Evolutionary conservation across 2,329 filamentous ascomycete genomes (phyloP), one percentile per base, ranked within the genome.

Genomic region (Aphanoascus verrucosus): DNA sequence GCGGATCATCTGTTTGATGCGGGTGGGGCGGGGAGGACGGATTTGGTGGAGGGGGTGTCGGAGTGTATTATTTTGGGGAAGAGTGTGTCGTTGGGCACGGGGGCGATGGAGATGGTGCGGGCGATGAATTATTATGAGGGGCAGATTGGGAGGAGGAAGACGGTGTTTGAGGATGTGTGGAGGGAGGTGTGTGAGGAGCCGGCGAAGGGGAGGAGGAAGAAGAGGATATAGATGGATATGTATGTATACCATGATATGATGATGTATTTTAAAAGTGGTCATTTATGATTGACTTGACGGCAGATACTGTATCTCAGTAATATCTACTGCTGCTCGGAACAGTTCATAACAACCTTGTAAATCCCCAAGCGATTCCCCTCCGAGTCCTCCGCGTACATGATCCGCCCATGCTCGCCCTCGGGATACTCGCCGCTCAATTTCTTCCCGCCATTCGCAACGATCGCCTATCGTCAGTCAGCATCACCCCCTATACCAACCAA

Each of bases 1-100:
- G 89, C 93, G 0, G 93, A 98, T 66, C 93, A 98, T 71, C 72
- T 98, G 40, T 98, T 98, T 64, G 91, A 96, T 58, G 93, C 93
- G 2, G 93, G 90, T 5, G 86, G 88, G 4, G 83, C 84, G 54
- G 94, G 94, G 77, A 96, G 96, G 75, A 85, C 82, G 28, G 93
- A 98, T 71, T 78, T 81, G 58, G 94, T 98, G 56, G 87, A 95
- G 68, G 93, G 93, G 62, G 93, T 98, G 8, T 87, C 82, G 53
- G 93, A 98, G 72, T 94, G 89, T 70, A 97, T 98, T 65, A 98
- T 98, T 66, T 93, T 97, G 84, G 93, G 93, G 14, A 91, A 97
- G 76, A 90, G 85, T 41, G 94, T 97, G 80, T 80, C 80, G 43
- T 77, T 98, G 35, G 93, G 93, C 5, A 98, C 93, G 0, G 93